Conservation (phyloP, 768 basidiomycete species). For the Suillus sp. region DNA sequence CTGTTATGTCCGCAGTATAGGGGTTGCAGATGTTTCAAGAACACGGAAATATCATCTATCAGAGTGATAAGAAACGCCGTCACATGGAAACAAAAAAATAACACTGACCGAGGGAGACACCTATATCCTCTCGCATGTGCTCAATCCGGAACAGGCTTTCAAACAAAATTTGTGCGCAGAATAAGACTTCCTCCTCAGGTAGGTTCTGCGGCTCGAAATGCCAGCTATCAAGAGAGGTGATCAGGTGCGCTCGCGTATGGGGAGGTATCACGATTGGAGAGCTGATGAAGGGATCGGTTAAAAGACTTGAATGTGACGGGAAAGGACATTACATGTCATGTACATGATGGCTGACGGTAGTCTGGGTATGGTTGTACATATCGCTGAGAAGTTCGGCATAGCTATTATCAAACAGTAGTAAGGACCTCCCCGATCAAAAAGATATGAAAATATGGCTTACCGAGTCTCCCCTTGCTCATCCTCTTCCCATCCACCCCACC, state of each 20-base stretch:
- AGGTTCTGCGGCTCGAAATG: conserved; percentile 88
- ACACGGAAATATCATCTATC: conserved; percentile 70
- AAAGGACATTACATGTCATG: conserved; percentile 27
- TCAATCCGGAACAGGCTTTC: conserved; percentile 82
- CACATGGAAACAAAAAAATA: conserved; percentile 24
- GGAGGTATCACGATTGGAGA: conserved; percentile 50
- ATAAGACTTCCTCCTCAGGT: conserved; percentile 77
- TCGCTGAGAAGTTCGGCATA: conserved; percentile 84
- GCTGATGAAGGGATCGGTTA: conserved; percentile 35
- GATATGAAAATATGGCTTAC: conserved; percentile 40
- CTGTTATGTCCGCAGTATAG: conserved; percentile 91
- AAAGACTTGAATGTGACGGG: background rate
- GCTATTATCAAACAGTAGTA: conserved; percentile 35
- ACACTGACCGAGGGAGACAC: conserved; percentile 59
- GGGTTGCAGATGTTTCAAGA: conserved; percentile 86
- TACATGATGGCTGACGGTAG: conserved; percentile 60
- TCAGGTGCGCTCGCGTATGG: conserved; percentile 60
- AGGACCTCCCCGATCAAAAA: conserved; percentile 10
- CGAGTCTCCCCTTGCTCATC: conserved; percentile 45
- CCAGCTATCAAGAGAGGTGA: conserved; percentile 76
- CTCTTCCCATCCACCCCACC: conserved; percentile 67
- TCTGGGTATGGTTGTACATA: conserved; percentile 80
- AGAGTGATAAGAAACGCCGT: conserved; percentile 20
- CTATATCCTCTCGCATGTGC: conserved; percentile 62
- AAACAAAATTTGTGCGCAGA: conserved; percentile 84